Evolutionary conservation across 2,329 filamentous ascomycete species (phyloP).

Genomic region (Teratosphaeria nubilosa): DNA sequence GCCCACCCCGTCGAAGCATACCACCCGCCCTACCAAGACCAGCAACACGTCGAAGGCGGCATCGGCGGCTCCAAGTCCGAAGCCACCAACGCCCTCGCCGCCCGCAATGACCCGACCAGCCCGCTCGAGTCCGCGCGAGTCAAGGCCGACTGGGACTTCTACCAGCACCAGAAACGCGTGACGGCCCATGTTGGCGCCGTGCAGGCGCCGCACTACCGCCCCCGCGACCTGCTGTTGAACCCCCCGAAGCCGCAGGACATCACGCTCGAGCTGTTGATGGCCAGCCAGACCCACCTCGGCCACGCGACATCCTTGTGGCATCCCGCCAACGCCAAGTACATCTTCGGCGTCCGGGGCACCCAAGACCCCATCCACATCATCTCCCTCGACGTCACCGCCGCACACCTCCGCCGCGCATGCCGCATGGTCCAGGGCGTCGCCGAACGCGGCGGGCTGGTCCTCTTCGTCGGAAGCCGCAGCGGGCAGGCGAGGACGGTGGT

Average conservation of each 20-base stretch:
- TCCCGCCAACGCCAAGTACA: constrained; percentile 85
- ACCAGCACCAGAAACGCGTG: constrained; percentile 31
- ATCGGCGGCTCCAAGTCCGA: constrained; percentile 2
- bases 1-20: constrained; percentile 26
- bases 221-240: constrained; percentile 55
- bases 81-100: constrained; percentile 1
- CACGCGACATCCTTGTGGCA: constrained; percentile 91
- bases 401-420: constrained; percentile 85
- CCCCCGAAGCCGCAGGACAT: constrained; percentile 72
- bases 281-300: constrained; percentile 78
- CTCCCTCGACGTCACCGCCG: constrained; percentile 76
- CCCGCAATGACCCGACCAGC: neutral
- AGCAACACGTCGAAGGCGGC: constrained; percentile 3
- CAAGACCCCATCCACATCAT: constrained; percentile 51
- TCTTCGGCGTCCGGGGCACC: constrained; percentile 74
- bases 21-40: constrained; percentile 2
- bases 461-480: constrained; percentile 80
- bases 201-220: constrained; percentile 48
- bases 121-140: constrained; percentile 14
- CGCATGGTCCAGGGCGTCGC: constrained; percentile 83
- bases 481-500: constrained; percentile 76
- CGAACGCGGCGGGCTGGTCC: constrained; percentile 68
- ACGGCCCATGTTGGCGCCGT: constrained; percentile 29
- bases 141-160: constrained; percentile 33
- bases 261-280: constrained; percentile 82